phyloP scores from a whole-genome alignment of 2,329 filamentous ascomycete species.

The Grosmannia serpens region DNA sequence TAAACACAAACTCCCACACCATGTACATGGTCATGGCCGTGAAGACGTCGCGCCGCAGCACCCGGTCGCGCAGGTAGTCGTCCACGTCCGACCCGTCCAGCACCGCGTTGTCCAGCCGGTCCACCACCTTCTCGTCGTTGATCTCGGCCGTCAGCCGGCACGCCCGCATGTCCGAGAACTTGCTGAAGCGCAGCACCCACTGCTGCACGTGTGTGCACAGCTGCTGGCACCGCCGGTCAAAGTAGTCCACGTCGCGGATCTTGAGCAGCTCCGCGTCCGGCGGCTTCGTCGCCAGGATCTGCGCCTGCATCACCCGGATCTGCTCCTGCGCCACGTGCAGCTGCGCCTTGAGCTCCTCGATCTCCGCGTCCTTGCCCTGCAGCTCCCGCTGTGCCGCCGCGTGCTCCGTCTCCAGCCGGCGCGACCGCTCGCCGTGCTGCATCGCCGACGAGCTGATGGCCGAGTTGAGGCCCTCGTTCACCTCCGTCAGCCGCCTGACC shows the following conservation, averaged over 20 bases:
- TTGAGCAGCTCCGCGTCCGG: conserved; percentile 61
- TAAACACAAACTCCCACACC: conserved; percentile 99
- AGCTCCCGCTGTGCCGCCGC: conserved; percentile 56
- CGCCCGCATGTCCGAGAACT: conserved; percentile 85
- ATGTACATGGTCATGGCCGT: conserved; percentile 99
- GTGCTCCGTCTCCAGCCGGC: conserved; percentile 55
- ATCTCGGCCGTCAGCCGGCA: conserved; percentile 77
- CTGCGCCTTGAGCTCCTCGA: conserved; percentile 65
- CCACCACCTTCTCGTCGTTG: conserved; percentile 83
- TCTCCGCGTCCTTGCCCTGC: conserved; percentile 75
- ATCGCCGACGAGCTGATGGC: conserved; percentile 67
- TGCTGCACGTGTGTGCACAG: conserved; percentile 93
- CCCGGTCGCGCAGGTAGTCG: conserved; percentile 73
- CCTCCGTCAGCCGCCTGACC: conserved; percentile 65
- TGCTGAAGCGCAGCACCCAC: conserved; percentile 96
- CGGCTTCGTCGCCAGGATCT: conserved; percentile 48
- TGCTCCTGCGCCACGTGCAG: conserved; percentile 59
- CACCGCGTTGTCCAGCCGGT: conserved; percentile 86
- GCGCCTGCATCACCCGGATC: conserved; percentile 43
- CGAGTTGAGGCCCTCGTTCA: conserved; percentile 68
- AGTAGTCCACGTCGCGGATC: conserved; percentile 84
- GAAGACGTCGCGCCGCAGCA: conserved; percentile 84
- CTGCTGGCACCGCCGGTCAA: conserved; percentile 85
- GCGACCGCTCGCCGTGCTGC: conserved; percentile 63
- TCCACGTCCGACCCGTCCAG: conserved; percentile 93